Base-by-base conservation (phyloP, 1,284 basidiomycete species). In the Ustilago esculenta region DNA sequence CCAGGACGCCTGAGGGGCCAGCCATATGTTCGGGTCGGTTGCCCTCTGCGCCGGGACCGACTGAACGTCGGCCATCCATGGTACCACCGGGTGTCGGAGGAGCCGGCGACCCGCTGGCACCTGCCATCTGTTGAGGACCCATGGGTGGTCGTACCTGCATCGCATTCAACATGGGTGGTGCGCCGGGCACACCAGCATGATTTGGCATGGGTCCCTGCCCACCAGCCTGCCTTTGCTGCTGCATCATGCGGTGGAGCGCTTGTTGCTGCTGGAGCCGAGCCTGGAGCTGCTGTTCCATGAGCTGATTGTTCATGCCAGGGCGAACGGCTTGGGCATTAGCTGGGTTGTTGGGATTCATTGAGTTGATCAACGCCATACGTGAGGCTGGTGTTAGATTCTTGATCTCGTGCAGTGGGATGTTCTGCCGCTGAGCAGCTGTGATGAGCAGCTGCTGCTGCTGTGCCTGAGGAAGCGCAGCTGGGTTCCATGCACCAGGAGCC, bases 371-470 rank as follows among this genome's bases (percentile, higher is more conserved):
- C 0, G 73, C 70, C 55, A 75, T 66, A 7, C 77, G 63, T 12
- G 70, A 58, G 1, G 73, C 65, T 1, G 77, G 76, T 5, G 71
- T 58, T 46, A 80, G 69, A 34, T 72, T 79, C 59, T 77, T 78
- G 48, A 81, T 58, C 35, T 79, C 76, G n/a, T 81, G 74, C 20
- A 79, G 48, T 1, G 76, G 64, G 18, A 81, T 75, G 24, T 75
- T 76, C 24, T 76, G 72, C 23, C 69, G 67, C 46, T 71, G 55
- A 11, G 79, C 79, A 4, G 77, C 79, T 1, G 64, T 54, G 36
- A 78, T 56, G 37, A 81, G 68, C 24, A 79, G 50, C 33, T 77
- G 72, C 50, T 78, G 77, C 54, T 79, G 77, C 50, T 81, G 78
- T 41, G 71, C 71, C 17, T 51, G 72, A 3, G 72, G 58, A 3